Evolutionary conservation across 2,329 filamentous ascomycete genomes (phyloP).

Genomic region (Diaporthe citri): DNA sequence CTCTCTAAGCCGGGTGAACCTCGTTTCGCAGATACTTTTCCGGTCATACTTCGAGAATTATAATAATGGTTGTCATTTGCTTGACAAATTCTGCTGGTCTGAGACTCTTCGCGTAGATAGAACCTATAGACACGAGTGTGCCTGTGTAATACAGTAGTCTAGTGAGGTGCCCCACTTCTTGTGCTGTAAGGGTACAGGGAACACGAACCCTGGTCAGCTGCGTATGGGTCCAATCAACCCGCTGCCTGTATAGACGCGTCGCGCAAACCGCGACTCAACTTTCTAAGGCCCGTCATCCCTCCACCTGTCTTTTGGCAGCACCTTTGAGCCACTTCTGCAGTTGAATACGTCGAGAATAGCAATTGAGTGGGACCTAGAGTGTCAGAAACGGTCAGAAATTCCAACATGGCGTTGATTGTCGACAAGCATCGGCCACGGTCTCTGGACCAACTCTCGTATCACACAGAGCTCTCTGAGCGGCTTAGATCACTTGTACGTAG

Average conservation of each 20-base stretch:
- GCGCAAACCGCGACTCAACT: conserved; percentile 25
- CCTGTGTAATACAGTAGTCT: not conserved
- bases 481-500: conserved; percentile 82
- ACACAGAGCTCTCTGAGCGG: conserved; percentile 87
- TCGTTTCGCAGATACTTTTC: not conserved
- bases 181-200: not conserved
- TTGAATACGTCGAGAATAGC: not conserved
- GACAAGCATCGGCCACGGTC: conserved; percentile 81
- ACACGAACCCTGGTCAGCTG: not conserved
- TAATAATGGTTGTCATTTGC: not conserved
- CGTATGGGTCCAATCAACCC: conserved; percentile 8
- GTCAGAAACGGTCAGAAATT: conserved; percentile 34
- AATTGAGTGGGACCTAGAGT: not conserved
- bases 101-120: not conserved
- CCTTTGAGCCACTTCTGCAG: not conserved
- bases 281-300: conserved; percentile 40
- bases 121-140: not conserved
- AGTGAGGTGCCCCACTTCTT: too few relatives aligned
- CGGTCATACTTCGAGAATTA: not conserved
- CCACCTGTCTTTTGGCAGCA: conserved; percentile 10
- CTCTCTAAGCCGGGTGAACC: not conserved
- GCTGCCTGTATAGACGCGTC: conserved; percentile 19
- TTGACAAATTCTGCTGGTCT: not conserved
- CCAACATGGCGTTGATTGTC: conserved; percentile 75
- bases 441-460: conserved; percentile 85